Conservation (phyloP, 163 green algal species). For the Chlamydomonas reinhardtii region DNA sequence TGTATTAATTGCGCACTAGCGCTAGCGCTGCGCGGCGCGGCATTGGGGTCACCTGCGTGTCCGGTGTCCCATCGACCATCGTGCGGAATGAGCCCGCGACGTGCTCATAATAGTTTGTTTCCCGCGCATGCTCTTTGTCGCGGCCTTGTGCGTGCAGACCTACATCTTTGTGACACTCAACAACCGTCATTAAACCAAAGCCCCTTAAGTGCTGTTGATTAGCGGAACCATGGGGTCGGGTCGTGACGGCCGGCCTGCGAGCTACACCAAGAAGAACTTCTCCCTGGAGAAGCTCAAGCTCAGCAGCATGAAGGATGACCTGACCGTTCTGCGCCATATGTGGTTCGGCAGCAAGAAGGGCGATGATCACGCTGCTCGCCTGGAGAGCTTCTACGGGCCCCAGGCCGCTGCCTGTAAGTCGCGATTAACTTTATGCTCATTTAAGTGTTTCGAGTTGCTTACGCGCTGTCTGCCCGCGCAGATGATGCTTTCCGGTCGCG, state of each 20-base stretch:
- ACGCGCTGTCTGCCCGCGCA: constrained; percentile 58
- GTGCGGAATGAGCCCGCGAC: no score
- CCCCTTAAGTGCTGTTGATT: no score
- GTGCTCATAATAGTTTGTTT: no score
- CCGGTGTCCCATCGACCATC: no score
- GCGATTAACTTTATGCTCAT: neutral
- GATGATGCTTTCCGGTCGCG: constrained; percentile 94
- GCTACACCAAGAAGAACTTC: constrained; percentile 39
- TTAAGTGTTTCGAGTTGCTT: neutral
- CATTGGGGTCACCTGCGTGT: no score
- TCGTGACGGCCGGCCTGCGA: constrained; percentile 43
- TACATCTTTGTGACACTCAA: neutral
- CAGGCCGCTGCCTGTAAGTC: constrained; percentile 83
- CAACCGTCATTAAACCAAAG: no score
- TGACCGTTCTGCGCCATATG: constrained; percentile 78
- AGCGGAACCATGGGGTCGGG: constrained; percentile 48
- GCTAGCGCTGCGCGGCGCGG: no score
- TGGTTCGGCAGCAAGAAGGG: constrained; percentile 80
- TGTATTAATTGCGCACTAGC: no score
- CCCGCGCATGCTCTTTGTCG: no score
- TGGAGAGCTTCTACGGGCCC: constrained; percentile 90
- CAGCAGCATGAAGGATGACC: constrained; percentile 75
- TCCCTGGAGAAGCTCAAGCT: constrained; percentile 67
- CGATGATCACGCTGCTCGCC: constrained; percentile 80
- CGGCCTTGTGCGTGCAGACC: neutral